phyloP scores from a whole-genome alignment of 2,329 filamentous ascomycete species.

The Arachnopeziza araneosa region DNA sequence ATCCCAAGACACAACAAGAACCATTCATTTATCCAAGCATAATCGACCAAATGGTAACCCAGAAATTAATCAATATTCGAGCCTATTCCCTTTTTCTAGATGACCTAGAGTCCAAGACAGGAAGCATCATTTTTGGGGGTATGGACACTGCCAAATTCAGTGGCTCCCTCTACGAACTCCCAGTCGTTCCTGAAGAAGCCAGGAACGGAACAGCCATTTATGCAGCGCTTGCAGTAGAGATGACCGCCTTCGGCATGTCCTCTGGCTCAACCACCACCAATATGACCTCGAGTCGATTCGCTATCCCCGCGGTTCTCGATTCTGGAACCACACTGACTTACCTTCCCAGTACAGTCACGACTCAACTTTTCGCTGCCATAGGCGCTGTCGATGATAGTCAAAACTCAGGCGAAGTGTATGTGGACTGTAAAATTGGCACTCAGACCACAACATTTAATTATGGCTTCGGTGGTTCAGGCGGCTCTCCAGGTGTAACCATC shows the following conservation, averaged over 20 bases:
- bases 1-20: conserved; percentile 19
- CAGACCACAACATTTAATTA: conserved; percentile 37
- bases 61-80: conserved; percentile 37
- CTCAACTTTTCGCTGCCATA: conserved; percentile 32
- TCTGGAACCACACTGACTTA: conserved; percentile 62
- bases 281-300: conserved; percentile 22
- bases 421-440: conserved; percentile 37
- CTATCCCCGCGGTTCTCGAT: conserved; percentile 51
- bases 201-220: conserved; percentile 16
- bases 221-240: conserved; percentile 18
- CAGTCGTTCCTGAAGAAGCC: conserved; percentile 7
- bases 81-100: conserved; percentile 34
- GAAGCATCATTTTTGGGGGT: conserved; percentile 39
- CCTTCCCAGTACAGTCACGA: conserved; percentile 49
- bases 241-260: conserved; percentile 21
- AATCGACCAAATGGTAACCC: conserved; percentile 31
- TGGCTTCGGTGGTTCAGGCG: conserved; percentile 30
- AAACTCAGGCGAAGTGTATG: conserved; percentile 10
- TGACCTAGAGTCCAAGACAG: conserved; percentile 24
- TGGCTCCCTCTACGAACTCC: conserved; percentile 29
- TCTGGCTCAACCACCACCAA: conserved; percentile 31
- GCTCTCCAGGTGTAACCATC: conserved; percentile 34
- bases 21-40: conserved; percentile 22
- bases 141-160: conserved; percentile 40
- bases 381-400: conserved; percentile 34